Base-by-base conservation (phyloP, 768 basidiomycete genomes). In the Chalciporus chontae region DNA sequence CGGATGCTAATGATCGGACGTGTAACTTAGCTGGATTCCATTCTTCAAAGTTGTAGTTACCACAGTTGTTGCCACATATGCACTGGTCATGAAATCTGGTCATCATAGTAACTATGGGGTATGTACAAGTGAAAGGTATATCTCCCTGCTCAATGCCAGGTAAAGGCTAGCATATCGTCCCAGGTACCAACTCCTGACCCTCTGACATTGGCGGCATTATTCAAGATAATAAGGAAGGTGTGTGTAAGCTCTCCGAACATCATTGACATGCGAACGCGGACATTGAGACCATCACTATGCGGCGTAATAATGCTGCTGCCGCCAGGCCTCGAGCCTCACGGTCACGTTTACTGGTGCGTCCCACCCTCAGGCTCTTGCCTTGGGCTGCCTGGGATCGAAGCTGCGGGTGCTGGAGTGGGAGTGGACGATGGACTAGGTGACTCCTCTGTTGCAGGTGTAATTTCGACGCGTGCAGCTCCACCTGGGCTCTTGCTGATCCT, bases 401-500 rank as follows among this genome's bases (percentile, higher is more conserved):
- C 34, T 23, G 45, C 31, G 15, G 47, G 26, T 3, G 3, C 40
- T 14, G 44, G 29, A 10, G 36, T 11, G 45, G 17, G 7, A 21
- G 24, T 13, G 21, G 45, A n/a, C 14, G 21, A 7, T n/a, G 27
- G 21, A 8, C 41, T 43, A 5, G 44, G 27, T 27, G 41, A 19
- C 13, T 50, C 40, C 3, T 36, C 6, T 8, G 29, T 10, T 10
- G 27, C 29, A 6, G 32, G 53, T n/a, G 56, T 42, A 2, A 36
- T 27, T 6, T 58, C 53, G 17, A 37, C 18, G 14, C 24, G 19
- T 10, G 47, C 53, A 10, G 8, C 50, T 4, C 51, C 55, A 1
- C 21, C n/a, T 11, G 14, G 2, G 14, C 54, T 58, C 53, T 27
- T 65, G 48, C 50, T 54, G 21, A 67, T 69, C 36, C 47, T 65